Base-by-base conservation (phyloP, 345 rosid genomes). In the Sisymbrium altissimum region DNA sequence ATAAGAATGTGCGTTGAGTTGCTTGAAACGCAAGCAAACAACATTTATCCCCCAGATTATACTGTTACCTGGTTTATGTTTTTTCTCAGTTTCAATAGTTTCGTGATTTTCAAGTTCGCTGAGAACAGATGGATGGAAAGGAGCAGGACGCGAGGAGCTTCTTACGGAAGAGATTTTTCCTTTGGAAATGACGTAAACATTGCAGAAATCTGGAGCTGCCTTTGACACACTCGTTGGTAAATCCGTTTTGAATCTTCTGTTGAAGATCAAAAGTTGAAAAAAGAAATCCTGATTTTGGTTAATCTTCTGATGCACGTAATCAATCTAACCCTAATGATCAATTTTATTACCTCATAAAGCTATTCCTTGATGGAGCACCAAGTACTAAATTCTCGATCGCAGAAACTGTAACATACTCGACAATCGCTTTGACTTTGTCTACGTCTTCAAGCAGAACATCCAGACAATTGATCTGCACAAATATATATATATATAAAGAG, bases 201-300 rank as follows among this genome's bases (percentile, higher is more conserved):
- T 90, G 77, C 98, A 95, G 80, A 95, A 95, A 70, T 88, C 99
- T 1, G 97, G 97, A 60, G 93, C 88, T n/a, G 71, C 78, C 62
- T 87, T 95, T 3, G 88, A 78, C 2, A 87, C 90, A 71, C 78
- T 36, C 73, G 81, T 83, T 4, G 98, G 88, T 41, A 86, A 50
- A 68, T 86, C 93, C 11, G 77, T 62, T 85, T 80, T 95, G 77
- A 95, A 90, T 75, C 83, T 78, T 75, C 97, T 92, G 86, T 56
- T 49, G 9, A 29, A 9, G 45, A 46, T 64, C 39, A 64, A 64
- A 53, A 30, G 21, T 35, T 13, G 13, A 27, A 68, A 50, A 50
- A 18, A 2, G 55, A 69, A 27, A 27, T 9, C 43, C 71, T 39
- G 45, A 48, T 1, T 18, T 63, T 54, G 29, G 71, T 55, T 63